Conservation (phyloP, 371 early-diverging fungal species). For the Mucor racemosus region DNA sequence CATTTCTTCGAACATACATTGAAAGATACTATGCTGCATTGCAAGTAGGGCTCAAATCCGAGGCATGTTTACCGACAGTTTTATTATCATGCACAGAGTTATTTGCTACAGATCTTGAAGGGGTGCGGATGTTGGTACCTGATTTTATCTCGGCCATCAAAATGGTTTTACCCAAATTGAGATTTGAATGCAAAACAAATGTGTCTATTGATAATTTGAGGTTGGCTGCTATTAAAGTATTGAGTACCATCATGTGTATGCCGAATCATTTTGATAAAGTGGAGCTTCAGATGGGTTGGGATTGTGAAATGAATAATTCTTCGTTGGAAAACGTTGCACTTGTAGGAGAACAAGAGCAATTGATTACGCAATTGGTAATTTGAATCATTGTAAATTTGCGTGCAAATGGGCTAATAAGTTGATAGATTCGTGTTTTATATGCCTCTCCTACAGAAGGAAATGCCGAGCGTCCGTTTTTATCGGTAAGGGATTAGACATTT, state of each 20-base stretch:
- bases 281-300: slow-evolving; percentile 58
- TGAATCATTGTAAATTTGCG: not conserved
- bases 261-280: slow-evolving; percentile 63
- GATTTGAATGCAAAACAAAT: slow-evolving; percentile 34
- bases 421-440: slow-evolving; percentile 63
- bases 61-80: slow-evolving; percentile 70
- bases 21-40: slow-evolving; percentile 76
- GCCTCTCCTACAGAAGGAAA: slow-evolving; percentile 39
- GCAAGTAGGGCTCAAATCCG: slow-evolving; percentile 60
- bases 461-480: slow-evolving; percentile 45
- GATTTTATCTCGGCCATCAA: slow-evolving; percentile 73
- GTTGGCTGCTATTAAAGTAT: slow-evolving; percentile 67
- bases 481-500: slow-evolving; percentile 26
- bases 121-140: slow-evolving; percentile 74
- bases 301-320: slow-evolving; percentile 46
- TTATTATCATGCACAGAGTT: slow-evolving; percentile 64
- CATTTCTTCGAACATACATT: slow-evolving; percentile 68
- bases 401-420: not conserved
- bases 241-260: slow-evolving; percentile 71
- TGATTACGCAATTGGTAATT: slow-evolving; percentile 58
- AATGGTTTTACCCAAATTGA: slow-evolving; percentile 67
- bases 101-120: slow-evolving; percentile 72
- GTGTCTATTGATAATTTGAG: slow-evolving; percentile 69
- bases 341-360: slow-evolving; percentile 60
- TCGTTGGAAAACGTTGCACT: slow-evolving; percentile 9